Percentiles rank a stretch among this genome's conserved stretches.
These are phyloP conservation scores for Vitis vinifera DNA, from an alignment of 164 flowering plant genomes.

Conservation along the genomic window ASM3070453v1 NC_081812.1:11497501-11498000, in stretches of 20 bases:
- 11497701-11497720: constrained; percentile 6
- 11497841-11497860: constrained; percentile 2
- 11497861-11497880: too few relatives aligned
- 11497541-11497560: neutral
- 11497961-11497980: neutral
- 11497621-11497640: too few relatives aligned
- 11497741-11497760: constrained; percentile 5
- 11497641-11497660: neutral
- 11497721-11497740: neutral
- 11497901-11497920: too few relatives aligned
- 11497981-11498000: constrained; percentile 15
- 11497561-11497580: too few relatives aligned
- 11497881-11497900: too few relatives aligned
- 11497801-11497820: constrained; percentile 8
- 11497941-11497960: too few relatives aligned
- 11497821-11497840: constrained; percentile 8
- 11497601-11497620: too few relatives aligned
- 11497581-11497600: too few relatives aligned
- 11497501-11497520: too few relatives aligned
- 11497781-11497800: constrained; percentile 6
- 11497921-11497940: too few relatives aligned
- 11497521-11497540: too few relatives aligned
- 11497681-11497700: neutral
- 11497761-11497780: constrained; percentile 1
- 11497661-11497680: constrained; percentile 9